These are phyloP conservation scores for Cyberlindnera euphorbiiphila DNA, from an alignment of 805 yeast species.

Conservation along the genomic window DNA sequence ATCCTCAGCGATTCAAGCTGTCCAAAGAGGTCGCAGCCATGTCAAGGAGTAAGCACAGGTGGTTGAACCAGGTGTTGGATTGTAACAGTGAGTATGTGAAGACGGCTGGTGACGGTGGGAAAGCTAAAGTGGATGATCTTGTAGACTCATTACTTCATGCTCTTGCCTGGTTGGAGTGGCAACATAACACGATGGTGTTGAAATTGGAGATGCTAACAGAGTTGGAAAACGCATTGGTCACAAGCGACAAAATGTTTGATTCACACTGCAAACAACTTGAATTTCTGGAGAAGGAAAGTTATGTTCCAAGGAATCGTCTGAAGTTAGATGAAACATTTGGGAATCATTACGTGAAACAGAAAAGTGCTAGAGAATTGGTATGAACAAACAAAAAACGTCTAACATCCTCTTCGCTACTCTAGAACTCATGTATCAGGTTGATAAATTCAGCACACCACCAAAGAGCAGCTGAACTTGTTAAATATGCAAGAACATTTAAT, in stretches of 20 bases:
- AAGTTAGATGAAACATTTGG: background rate
- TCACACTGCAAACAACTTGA: slow-evolving; percentile 11
- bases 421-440: too few species aligned
- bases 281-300: slow-evolving; percentile 1
- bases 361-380: too few species aligned
- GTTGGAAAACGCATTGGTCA: slow-evolving; percentile 15
- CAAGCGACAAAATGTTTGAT: slow-evolving; percentile 18
- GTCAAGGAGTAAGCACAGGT: slow-evolving; percentile 14
- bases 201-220: slow-evolving; percentile 20
- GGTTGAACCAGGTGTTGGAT: slow-evolving; percentile 19
- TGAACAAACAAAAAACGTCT: too few species aligned
- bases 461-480: too few species aligned
- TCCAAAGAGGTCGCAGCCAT: slow-evolving; percentile 11
- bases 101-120: slow-evolving; percentile 5
- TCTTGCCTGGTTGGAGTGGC: slow-evolving; percentile 26
- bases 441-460: too few species aligned
- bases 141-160: slow-evolving; percentile 26
- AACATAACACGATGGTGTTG: slow-evolving; percentile 23
- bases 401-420: too few species aligned
- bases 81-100: slow-evolving; percentile 4
- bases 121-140: slow-evolving; percentile 27
- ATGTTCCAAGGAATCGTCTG: background rate
- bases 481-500: too few species aligned
- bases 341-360: too few species aligned
- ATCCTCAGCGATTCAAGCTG: slow-evolving; percentile 11